A percentile compares a stretch with the other conserved stretches of the same genome.
phyloP scores from a whole-genome alignment of 2,329 filamentous ascomycete genomes.

The Fusarium sp. region DNA sequence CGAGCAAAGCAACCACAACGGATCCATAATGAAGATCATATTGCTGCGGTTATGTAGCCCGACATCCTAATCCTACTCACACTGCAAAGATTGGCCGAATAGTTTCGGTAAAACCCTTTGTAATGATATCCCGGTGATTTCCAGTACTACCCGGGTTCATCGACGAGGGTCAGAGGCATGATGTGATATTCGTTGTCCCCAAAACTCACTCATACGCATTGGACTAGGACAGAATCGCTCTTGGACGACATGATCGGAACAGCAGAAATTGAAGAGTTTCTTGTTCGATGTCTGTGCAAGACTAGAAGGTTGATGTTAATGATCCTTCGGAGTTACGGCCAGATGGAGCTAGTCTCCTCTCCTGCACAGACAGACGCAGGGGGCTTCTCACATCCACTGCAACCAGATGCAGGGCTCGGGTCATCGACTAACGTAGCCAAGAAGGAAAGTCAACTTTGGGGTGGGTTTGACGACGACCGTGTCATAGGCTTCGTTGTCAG shows the following conservation, averaged over 20 bases:
- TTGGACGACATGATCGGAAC: background rate
- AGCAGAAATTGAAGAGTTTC: background rate
- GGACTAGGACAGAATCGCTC: background rate
- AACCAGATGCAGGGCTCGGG: constrained; percentile 25
- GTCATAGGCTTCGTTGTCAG: constrained; percentile 8
- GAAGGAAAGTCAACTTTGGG: background rate
- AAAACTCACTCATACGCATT: background rate
- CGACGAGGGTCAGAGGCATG: background rate
- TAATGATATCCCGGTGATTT: background rate
- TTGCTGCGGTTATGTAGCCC: background rate
- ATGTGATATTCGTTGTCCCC: background rate
- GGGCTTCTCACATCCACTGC: constrained; percentile 17
- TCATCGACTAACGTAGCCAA: constrained; percentile 12
- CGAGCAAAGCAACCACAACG: constrained; percentile 8
- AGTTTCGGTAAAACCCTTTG: constrained; percentile 4
- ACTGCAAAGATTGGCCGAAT: background rate
- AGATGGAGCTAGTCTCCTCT: constrained; percentile 33
- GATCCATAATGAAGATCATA: constrained; percentile 23
- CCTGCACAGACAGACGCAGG: background rate
- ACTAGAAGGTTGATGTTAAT: constrained; percentile 19
- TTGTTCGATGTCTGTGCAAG: constrained; percentile 8
- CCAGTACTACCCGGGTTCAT: constrained; percentile 1
- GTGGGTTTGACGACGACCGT: constrained; percentile 10
- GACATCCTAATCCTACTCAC: background rate
- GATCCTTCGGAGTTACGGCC: constrained; percentile 32